These are phyloP conservation scores for Rhodotorula mucilaginosa DNA, from an alignment of 1,284 basidiomycete species.

Conservation along the genomic window DNA sequence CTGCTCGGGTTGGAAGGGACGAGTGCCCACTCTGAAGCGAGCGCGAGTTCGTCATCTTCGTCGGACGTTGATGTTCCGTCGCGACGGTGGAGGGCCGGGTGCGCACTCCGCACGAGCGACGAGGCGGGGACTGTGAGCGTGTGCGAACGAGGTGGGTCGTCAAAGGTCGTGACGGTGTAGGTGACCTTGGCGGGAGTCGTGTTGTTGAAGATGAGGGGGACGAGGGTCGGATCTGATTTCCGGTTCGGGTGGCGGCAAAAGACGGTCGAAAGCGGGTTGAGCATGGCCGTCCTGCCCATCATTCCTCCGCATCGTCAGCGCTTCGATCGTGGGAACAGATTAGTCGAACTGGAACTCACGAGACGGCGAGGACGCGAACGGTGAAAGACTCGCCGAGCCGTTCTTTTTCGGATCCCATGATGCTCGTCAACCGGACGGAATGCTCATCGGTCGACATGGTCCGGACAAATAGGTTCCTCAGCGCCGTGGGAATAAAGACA, in stretches of 20 bases:
- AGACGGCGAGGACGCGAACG: constrained; percentile 79
- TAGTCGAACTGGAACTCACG: neutral
- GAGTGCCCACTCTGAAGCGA: constrained; percentile 50
- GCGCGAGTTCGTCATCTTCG: constrained; percentile 39
- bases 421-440: constrained; percentile 49
- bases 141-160: constrained; percentile 48
- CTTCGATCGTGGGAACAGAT: neutral
- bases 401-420: constrained; percentile 46
- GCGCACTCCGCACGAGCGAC: constrained; percentile 18
- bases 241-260: constrained; percentile 59
- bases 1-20: constrained; percentile 38
- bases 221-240: constrained; percentile 54
- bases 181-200: constrained; percentile 70
- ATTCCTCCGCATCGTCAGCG: neutral
- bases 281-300: constrained; percentile 63
- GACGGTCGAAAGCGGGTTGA: constrained; percentile 67
- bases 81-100: constrained; percentile 55
- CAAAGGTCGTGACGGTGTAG: constrained; percentile 74
- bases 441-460: constrained; percentile 48
- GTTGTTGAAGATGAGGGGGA: constrained; percentile 87
- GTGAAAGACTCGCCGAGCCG: constrained; percentile 86
- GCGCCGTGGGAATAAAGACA: constrained; percentile 36
- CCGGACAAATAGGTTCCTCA: constrained; percentile 56
- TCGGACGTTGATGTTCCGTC: constrained; percentile 52
- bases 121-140: constrained; percentile 41